These are phyloP conservation scores for California macrophylla DNA, from an alignment of 441 rosid genomes.

Conservation along the genomic window DNA sequence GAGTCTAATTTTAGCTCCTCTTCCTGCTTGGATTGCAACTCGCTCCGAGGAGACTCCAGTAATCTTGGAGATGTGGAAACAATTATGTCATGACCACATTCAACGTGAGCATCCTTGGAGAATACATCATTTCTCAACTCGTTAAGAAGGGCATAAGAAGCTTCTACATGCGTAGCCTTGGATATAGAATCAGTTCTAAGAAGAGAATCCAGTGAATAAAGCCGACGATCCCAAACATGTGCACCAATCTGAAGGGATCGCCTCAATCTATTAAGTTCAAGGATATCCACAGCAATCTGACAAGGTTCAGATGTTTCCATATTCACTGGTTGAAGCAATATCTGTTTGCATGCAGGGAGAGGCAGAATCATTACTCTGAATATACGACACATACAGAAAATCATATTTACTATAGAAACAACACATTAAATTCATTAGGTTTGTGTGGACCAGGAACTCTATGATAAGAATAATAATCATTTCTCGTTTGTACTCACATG, in stretches of 20 bases:
- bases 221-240: constrained; percentile 81
- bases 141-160: constrained; percentile 29
- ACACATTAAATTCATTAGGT: constrained; percentile 10
- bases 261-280: constrained; percentile 68
- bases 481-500: constrained; percentile 35
- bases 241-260: constrained; percentile 76
- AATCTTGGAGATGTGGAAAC: constrained; percentile 23
- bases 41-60: constrained; percentile 24
- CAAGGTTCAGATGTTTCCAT: constrained; percentile 45
- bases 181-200: constrained; percentile 36
- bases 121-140: constrained; percentile 24
- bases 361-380: background rate
- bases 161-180: constrained; percentile 39
- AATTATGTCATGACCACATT: constrained; percentile 19
- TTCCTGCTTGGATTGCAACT: constrained; percentile 20
- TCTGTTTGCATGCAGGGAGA: constrained; percentile 30
- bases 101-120: constrained; percentile 25
- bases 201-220: constrained; percentile 49
- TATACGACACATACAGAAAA: background rate
- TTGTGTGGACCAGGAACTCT: background rate
- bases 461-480: constrained; percentile 1
- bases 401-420: background rate
- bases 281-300: constrained; percentile 59
- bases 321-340: constrained; percentile 46
- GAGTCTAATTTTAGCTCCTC: constrained; percentile 17